phyloP scores from a whole-genome alignment of 2,329 filamentous ascomycete genomes.

The Neonectria neomacrospora region DNA sequence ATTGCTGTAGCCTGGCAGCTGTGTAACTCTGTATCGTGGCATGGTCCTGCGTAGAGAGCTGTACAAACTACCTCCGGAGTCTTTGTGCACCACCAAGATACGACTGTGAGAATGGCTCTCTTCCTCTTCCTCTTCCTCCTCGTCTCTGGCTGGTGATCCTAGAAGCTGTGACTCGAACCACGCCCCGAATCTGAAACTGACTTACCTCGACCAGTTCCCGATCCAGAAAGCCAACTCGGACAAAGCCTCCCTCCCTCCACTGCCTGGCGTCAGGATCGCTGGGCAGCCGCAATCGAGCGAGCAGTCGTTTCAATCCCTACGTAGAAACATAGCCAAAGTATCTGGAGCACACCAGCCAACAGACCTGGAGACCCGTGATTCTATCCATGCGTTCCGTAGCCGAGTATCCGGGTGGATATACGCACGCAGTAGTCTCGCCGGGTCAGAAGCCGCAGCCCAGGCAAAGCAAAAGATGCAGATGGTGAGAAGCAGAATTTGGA shows the following conservation, averaged over 20 bases:
- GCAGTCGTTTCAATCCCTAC: neutral
- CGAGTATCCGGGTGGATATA: neutral
- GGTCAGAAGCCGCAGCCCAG: neutral
- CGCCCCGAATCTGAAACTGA: conserved; percentile 21
- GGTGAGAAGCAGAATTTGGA: neutral
- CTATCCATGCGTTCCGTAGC: neutral
- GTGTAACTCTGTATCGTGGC: conserved; percentile 20
- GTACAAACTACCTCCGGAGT: conserved; percentile 7
- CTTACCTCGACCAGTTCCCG: conserved; percentile 12
- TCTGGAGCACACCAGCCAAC: neutral
- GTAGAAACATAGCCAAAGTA: too few species aligned
- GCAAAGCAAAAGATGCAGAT: neutral
- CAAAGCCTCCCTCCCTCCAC: neutral
- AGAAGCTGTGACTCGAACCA: neutral
- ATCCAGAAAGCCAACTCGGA: neutral
- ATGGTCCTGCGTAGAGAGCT: neutral
- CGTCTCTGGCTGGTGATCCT: neutral
- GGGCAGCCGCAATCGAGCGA: neutral
- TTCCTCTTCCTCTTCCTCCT: neutral
- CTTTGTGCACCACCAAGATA: conserved; percentile 1
- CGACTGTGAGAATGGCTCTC: neutral
- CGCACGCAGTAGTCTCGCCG: neutral
- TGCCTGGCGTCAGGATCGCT: neutral
- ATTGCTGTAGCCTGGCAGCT: neutral
- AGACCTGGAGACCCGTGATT: neutral